phyloP scores from a whole-genome alignment of 1,139 yeast genomes.

The Scheffersomyces quercinus region DNA sequence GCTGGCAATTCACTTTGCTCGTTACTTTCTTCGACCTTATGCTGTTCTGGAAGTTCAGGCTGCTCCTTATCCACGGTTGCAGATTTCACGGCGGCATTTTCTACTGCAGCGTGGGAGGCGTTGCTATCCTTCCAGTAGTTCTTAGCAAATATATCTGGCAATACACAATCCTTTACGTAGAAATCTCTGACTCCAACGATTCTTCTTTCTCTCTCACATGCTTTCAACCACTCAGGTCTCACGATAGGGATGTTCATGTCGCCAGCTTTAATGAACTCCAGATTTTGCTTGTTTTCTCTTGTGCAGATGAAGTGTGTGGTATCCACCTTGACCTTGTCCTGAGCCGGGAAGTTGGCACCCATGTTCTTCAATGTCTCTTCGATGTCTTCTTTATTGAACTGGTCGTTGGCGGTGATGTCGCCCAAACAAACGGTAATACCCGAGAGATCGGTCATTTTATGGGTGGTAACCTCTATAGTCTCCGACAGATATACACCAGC shows the following conservation, averaged over 20 bases:
- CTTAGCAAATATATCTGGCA: slow-evolving; percentile 47
- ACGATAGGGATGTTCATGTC: slow-evolving; percentile 91
- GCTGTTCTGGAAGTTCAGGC: background rate
- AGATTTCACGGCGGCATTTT: background rate
- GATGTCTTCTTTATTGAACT: slow-evolving; percentile 61
- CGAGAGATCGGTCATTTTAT: slow-evolving; percentile 92
- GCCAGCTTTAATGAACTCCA: slow-evolving; percentile 74
- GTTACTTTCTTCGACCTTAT: background rate
- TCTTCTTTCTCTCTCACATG: slow-evolving; percentile 86
- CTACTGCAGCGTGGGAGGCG: slow-evolving; percentile 1
- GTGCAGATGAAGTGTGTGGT: slow-evolving; percentile 94
- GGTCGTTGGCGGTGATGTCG: slow-evolving; percentile 63
- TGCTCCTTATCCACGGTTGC: background rate
- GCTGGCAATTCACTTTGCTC: background rate
- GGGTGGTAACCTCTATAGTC: slow-evolving; percentile 71
- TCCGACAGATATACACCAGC: slow-evolving; percentile 84
- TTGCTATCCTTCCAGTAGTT: slow-evolving; percentile 37
- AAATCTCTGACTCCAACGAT: slow-evolving; percentile 92
- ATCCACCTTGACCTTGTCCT: slow-evolving; percentile 73
- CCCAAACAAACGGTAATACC: slow-evolving; percentile 95
- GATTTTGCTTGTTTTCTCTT: slow-evolving; percentile 52
- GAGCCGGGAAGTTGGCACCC: slow-evolving; percentile 81
- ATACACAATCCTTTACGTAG: slow-evolving; percentile 56
- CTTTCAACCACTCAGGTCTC: slow-evolving; percentile 95
- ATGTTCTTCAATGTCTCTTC: slow-evolving; percentile 62